Base-by-base conservation (phyloP, 164 flowering plant genomes). In the Litsea cubeba region DNA sequence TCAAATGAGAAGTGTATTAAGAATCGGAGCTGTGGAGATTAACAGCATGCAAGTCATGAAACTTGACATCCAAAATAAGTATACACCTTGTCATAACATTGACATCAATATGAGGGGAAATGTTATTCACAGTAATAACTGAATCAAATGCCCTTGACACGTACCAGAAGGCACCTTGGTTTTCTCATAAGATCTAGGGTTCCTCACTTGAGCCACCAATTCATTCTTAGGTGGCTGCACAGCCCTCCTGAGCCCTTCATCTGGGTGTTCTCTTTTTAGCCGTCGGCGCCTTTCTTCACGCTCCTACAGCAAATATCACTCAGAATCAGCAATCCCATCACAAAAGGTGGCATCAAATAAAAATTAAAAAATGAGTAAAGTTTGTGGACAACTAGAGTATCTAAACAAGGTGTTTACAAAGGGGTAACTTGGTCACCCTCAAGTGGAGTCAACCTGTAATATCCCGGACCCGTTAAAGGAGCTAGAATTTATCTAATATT, bases 251-350 rank as follows among this genome's bases (percentile, higher is more conserved):
- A 87, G 81, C 64, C 83, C 85, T 68, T 90, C 97, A 79, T 87
- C 92, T 49, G 87, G 78, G 12, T 85, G 85, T n/a, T 92, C 97
- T 83, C 88, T 82, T 82, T 85, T 92, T 76, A 89, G 54, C 68
- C 90, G 79, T 58, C 75, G 92, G 1, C 86, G 86, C 72, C 97
- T 88, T 83, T 92, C 97, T 82, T 92, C 97, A 69, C 97, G 97
- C 79, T 94, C 97, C 98, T 94, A 76, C 73, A 50, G 23, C 69
- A 83, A 68, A 17, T 74, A 67, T 26, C 64, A 76, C 69, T 11
- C 15, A 17, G 25, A 68, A 67, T 63, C 51, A 78, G 70, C 20
- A 71, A 40, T 74, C 25, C 54, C 32, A 50, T 18, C 23, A 30
- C 63, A 67, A 67, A n/a, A 58, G 35, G 63, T 23, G 32, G 30